A percentile compares a stretch with the other conserved stretches of the same genome.
Evolutionary conservation across 768 basidiomycete species (phyloP).

Genomic region (Saitozyma sp.): DNA sequence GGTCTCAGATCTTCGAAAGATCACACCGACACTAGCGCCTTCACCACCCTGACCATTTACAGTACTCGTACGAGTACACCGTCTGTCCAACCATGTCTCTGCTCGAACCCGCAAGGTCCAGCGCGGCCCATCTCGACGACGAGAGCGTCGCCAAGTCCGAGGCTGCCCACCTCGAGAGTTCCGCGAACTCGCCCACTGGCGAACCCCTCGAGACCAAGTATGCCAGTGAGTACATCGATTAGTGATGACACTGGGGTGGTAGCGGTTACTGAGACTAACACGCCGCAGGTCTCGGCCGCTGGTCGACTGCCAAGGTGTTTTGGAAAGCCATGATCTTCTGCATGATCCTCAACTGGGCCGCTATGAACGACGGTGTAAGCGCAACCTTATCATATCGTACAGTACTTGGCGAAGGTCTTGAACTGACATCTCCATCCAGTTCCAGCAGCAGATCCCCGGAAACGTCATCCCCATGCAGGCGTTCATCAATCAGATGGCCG

Average conservation of each 20-base stretch:
- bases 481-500: slow-evolving; percentile 19
- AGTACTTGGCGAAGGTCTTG: neutral
- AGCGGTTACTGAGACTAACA: neutral
- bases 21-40: no score
- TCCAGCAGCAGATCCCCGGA: slow-evolving; percentile 26
- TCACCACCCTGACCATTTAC: no score
- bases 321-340: slow-evolving; percentile 25
- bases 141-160: no score
- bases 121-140: no score
- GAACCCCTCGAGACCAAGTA: slow-evolving; percentile 15
- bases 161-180: no score
- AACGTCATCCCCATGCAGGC: slow-evolving; percentile 26
- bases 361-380: slow-evolving; percentile 22
- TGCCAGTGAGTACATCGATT: slow-evolving; percentile 13
- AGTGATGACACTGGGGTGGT: neutral
- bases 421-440: neutral
- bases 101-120: no score
- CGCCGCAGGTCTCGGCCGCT: slow-evolving; percentile 7
- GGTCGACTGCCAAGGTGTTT: slow-evolving; percentile 10
- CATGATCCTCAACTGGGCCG: slow-evolving; percentile 20
- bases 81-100: no score
- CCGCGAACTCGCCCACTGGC: no score
- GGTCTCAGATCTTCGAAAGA: no score
- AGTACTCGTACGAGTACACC: no score
- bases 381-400: neutral